Percentiles rank a stretch among this genome's conserved stretches.
Evolutionary conservation across 2,329 filamentous ascomycete species (phyloP).

Genomic region (Samsoniella hepiali): DNA sequence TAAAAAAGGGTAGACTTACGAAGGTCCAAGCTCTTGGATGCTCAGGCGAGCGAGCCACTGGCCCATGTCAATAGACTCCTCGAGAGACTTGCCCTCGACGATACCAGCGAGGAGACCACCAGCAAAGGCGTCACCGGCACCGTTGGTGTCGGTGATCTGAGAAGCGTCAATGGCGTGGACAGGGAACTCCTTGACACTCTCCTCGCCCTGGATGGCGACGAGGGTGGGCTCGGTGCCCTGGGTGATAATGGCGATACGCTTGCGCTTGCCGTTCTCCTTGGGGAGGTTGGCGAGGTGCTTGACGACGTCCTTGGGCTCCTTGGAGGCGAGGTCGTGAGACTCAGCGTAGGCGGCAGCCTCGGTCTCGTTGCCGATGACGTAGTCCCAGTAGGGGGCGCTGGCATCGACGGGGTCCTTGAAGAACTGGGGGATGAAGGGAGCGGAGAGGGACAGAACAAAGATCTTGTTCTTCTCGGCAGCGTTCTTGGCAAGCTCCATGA

Average conservation of each 20-base stretch:
- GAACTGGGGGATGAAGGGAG: constrained; percentile 94
- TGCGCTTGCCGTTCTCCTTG: constrained; percentile 84
- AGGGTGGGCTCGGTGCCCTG: constrained; percentile 91
- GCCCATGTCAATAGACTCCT: constrained; percentile 80
- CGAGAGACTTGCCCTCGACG: constrained; percentile 76
- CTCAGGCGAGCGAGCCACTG: constrained; percentile 94
- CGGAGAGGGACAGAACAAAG: constrained; percentile 88
- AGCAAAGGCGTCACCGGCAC: constrained; percentile 94
- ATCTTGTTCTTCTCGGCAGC: constrained; percentile 85
- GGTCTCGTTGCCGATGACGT: constrained; percentile 94
- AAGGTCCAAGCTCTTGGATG: constrained; percentile 92
- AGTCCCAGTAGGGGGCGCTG: constrained; percentile 88
- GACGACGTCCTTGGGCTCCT: constrained; percentile 80
- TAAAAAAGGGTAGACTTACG: constrained; percentile 60
- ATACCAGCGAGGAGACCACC: constrained; percentile 90
- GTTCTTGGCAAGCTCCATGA: constrained; percentile 85
- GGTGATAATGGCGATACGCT: constrained; percentile 86
- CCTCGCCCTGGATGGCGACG: constrained; percentile 70
- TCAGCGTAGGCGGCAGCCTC: constrained; percentile 87
- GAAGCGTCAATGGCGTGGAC: constrained; percentile 75
- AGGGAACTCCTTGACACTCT: constrained; percentile 70
- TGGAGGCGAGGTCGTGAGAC: constrained; percentile 69
- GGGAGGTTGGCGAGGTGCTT: constrained; percentile 81
- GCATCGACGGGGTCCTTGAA: constrained; percentile 95
- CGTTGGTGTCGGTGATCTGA: constrained; percentile 93